Evolutionary conservation across 495 filamentous ascomycete species (phyloP).

Genomic region (Xylaria sp.): DNA sequence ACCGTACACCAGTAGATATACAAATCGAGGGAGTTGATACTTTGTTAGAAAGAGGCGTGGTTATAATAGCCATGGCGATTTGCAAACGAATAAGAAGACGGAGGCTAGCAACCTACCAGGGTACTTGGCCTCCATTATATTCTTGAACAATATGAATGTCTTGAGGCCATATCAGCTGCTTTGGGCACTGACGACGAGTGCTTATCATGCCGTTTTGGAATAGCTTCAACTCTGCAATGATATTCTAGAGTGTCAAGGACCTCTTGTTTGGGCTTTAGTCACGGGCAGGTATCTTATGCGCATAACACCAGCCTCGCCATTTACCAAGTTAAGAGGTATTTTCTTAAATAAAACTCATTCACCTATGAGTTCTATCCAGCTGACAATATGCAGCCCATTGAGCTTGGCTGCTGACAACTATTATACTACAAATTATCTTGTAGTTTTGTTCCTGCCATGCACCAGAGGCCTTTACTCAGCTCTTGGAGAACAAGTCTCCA

Average conservation of each 20-base stretch:
- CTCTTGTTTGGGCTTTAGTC: not conserved
- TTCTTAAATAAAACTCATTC: not conserved
- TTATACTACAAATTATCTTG: not conserved
- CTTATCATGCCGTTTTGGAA: not conserved
- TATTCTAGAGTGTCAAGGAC: not conserved
- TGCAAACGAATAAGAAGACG: not conserved
- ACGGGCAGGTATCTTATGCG: not conserved
- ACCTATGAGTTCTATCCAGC: not conserved
- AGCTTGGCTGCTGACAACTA: not conserved
- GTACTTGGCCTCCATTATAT: not conserved
- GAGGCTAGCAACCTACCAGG: not conserved
- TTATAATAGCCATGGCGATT: not conserved
- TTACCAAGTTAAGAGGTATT: not conserved
- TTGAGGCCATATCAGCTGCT: not conserved
- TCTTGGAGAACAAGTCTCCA: constrained; percentile 10
- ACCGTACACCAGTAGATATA: not conserved
- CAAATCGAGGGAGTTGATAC: not conserved
- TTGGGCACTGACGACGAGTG: not conserved
- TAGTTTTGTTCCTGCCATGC: not conserved
- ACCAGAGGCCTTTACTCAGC: not conserved
- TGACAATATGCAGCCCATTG: not conserved
- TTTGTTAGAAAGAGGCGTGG: not conserved
- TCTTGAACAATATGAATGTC: not conserved
- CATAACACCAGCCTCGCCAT: not conserved
- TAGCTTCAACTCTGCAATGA: not conserved